Conservation (phyloP, 305 asterid genomes). For the Andrographis paniculata region DNA sequence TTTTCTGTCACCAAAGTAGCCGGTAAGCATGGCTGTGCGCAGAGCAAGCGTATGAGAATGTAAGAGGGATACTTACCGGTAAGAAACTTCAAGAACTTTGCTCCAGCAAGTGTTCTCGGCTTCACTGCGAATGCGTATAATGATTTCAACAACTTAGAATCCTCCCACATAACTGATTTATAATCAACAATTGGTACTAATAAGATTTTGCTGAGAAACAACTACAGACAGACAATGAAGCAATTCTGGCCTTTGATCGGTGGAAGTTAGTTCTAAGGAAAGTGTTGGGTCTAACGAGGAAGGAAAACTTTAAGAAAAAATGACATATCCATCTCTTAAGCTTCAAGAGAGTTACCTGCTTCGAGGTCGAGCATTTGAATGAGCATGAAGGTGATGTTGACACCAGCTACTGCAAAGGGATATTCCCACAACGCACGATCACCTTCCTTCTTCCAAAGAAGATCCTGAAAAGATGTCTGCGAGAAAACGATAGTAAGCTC, state of each 20-base stretch:
- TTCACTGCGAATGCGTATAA: constrained; percentile 52
- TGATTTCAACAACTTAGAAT: too few relatives aligned
- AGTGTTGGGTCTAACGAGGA: constrained; percentile 13
- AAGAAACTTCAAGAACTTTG: constrained; percentile 87
- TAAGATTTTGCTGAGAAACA: constrained; percentile 3
- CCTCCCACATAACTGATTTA: background rate
- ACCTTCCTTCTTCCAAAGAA: constrained; percentile 95
- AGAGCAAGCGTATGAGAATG: background rate
- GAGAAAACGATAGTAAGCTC: constrained; percentile 17
- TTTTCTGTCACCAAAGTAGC: constrained; percentile 47
- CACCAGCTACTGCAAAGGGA: constrained; percentile 99
- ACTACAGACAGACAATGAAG: constrained; percentile 7
- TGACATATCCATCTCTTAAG: background rate
- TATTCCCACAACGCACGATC: constrained; percentile 96
- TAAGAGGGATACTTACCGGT: constrained; percentile 44
- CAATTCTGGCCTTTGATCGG: background rate
- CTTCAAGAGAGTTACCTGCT: constrained; percentile 46
- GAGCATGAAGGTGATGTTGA: constrained; percentile 97
- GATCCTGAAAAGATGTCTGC: constrained; percentile 95
- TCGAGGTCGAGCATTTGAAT: constrained; percentile 99
- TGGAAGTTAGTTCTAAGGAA: constrained; percentile 1
- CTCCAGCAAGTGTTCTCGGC: constrained; percentile 84
- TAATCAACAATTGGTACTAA: background rate
- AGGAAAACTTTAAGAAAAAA: background rate
- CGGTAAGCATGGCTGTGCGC: background rate